Conservation (phyloP, 176 grass and related monocot species). For the Areca catechu region DNA sequence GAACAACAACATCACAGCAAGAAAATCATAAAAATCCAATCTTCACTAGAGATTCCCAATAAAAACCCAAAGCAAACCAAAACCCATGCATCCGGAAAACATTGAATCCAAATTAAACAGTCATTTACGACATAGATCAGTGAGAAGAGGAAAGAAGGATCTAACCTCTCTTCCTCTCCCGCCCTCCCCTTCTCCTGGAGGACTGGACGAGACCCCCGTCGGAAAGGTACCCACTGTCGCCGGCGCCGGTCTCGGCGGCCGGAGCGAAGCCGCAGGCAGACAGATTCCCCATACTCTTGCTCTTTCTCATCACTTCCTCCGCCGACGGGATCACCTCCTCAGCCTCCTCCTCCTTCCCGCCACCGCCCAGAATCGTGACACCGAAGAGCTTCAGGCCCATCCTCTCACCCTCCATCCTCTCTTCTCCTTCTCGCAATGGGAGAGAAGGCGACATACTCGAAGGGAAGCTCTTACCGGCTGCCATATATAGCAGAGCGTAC, state of each 20-base stretch:
- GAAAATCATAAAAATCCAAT: too few relatives aligned
- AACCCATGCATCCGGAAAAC: not conserved
- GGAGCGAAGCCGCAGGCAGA: constrained; percentile 1
- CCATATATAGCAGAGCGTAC: too few relatives aligned
- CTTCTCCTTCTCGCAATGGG: too few relatives aligned
- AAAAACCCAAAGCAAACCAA: constrained; percentile 8
- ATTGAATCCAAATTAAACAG: constrained; percentile 5
- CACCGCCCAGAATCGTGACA: not conserved
- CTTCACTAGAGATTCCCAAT: not conserved
- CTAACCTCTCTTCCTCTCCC: constrained; percentile 58
- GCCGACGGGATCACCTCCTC: too few relatives aligned
- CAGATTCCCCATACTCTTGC: constrained; percentile 61
- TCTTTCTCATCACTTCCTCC: constrained; percentile 65
- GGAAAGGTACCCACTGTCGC: constrained; percentile 39
- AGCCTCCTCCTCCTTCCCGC: constrained; percentile 33
- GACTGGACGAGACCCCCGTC: constrained; percentile 41
- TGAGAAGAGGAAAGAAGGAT: constrained; percentile 10
- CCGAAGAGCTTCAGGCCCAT: too few relatives aligned
- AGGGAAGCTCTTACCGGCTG: too few relatives aligned
- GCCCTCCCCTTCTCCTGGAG: constrained; percentile 31
- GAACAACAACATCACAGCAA: too few relatives aligned
- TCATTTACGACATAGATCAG: not conserved
- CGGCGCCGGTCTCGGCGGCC: constrained; percentile 13
- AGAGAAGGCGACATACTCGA: too few relatives aligned
- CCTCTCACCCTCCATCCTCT: too few relatives aligned